Percentiles rank a stretch among this genome's conserved stretches.
These are phyloP conservation scores for Coniosporium apollinis DNA, from an alignment of 495 filamentous ascomycete species.

Conservation along the genomic window DNA sequence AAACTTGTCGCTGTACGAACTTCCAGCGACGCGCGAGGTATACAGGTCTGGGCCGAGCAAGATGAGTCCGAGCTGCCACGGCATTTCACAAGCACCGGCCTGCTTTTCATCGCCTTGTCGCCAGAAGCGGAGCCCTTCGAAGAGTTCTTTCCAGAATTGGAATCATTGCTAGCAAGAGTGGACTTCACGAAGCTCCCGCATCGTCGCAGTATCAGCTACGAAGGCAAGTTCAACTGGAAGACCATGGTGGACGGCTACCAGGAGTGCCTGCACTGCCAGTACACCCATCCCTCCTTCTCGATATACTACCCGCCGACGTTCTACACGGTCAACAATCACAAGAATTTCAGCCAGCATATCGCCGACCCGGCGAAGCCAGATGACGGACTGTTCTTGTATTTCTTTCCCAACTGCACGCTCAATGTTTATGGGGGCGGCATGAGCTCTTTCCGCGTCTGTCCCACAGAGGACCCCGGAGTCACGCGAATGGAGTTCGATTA, in stretches of 20 bases:
- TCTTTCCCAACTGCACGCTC: constrained; percentile 44
- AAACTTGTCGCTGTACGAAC: no score
- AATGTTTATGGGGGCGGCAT: constrained; percentile 46
- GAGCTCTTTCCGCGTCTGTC: constrained; percentile 42
- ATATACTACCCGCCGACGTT: constrained; percentile 41
- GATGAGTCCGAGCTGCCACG: constrained; percentile 21
- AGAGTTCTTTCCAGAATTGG: constrained; percentile 39
- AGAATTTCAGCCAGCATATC: constrained; percentile 42
- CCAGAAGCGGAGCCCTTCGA: constrained; percentile 34
- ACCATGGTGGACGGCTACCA: constrained; percentile 50
- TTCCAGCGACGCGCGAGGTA: constrained; percentile 22
- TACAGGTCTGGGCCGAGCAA: constrained; percentile 26
- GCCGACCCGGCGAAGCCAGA: constrained; percentile 38
- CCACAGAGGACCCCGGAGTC: constrained; percentile 33
- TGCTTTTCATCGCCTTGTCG: constrained; percentile 37
- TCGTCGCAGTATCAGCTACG: constrained; percentile 38
- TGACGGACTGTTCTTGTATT: constrained; percentile 41
- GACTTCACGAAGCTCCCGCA: constrained; percentile 42
- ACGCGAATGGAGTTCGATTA: constrained; percentile 49
- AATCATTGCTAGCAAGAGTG: constrained; percentile 32
- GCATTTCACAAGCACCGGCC: constrained; percentile 36
- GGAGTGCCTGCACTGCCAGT: constrained; percentile 47
- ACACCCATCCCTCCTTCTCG: constrained; percentile 44
- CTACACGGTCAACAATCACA: constrained; percentile 38
- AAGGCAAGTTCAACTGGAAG: constrained; percentile 47